phyloP scores from a whole-genome alignment of 139 green algal genomes.

The Desmodesmus armatus region DNA sequence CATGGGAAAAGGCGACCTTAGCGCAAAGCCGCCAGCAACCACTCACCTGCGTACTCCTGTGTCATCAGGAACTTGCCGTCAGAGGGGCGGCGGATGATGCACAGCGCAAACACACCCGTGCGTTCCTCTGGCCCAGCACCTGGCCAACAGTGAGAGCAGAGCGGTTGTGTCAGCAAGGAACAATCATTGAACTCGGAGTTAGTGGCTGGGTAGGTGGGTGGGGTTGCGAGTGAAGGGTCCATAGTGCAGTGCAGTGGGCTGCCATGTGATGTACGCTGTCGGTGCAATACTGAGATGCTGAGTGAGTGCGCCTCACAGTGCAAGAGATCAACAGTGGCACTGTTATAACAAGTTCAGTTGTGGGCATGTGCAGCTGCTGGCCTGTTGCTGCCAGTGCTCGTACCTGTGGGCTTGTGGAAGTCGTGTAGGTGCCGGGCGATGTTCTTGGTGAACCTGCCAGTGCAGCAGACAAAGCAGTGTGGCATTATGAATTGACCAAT shows the following conservation, averaged over 20 bases:
- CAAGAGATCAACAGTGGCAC: neutral
- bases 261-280: neutral
- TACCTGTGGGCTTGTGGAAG: constrained; percentile 6
- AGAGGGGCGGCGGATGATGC: constrained; percentile 39
- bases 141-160: neutral
- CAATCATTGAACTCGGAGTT: neutral
- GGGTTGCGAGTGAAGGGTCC: no score
- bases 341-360: neutral
- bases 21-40: neutral
- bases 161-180: neutral
- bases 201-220: no score
- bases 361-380: neutral
- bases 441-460: constrained; percentile 4
- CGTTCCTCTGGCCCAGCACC: neutral
- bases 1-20: neutral
- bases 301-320: neutral
- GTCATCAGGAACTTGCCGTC: constrained; percentile 58
- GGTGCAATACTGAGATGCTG: neutral
- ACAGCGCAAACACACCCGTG: constrained; percentile 50
- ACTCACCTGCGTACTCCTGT: constrained; percentile 44
- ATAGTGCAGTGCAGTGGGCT: no score
- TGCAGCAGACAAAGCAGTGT: no score
- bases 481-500: no score
- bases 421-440: constrained; percentile 51
- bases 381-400: constrained; percentile 7